These are phyloP conservation scores for Wallacemonas sp. DNA, from an alignment of 208 protist genomes.

Conservation along the genomic window DNA sequence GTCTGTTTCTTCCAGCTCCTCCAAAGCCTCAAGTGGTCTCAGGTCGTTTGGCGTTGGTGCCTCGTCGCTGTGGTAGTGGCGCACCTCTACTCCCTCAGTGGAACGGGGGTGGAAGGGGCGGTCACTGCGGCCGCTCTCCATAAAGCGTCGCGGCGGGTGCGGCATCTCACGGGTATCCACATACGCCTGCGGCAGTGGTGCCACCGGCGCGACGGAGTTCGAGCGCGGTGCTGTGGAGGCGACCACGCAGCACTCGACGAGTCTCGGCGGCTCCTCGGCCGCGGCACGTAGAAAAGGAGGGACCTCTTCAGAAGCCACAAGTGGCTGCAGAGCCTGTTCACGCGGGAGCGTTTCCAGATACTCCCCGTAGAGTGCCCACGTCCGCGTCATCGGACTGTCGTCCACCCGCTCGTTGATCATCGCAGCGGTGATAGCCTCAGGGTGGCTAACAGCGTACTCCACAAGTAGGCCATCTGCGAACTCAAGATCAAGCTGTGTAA, in stretches of 20 bases:
- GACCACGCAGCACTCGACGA: background rate
- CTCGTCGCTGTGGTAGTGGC: slow-evolving; percentile 2
- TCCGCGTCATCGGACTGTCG: background rate
- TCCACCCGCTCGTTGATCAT: slow-evolving; percentile 1
- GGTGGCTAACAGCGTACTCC: slow-evolving; percentile 1
- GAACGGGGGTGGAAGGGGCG: background rate
- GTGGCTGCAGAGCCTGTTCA: background rate
- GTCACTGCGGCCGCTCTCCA: slow-evolving; percentile 3
- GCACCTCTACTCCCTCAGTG: background rate
- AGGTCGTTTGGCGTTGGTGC: background rate
- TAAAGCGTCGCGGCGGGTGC: slow-evolving; percentile 1
- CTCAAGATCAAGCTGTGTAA: background rate
- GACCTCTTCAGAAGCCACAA: background rate
- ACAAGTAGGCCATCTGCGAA: slow-evolving; percentile 11
- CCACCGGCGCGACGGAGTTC: background rate
- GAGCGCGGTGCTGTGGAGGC: background rate
- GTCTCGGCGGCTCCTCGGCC: background rate
- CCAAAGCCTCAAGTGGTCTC: background rate
- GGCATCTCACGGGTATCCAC: background rate
- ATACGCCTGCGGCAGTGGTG: background rate
- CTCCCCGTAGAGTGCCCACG: background rate
- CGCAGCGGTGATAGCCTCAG: background rate
- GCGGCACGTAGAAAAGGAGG: background rate
- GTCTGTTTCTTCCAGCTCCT: background rate
- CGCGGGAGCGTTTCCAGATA: background rate